Evolutionary conservation across 768 basidiomycete species (phyloP).

Genomic region (Trametes maxima): DNA sequence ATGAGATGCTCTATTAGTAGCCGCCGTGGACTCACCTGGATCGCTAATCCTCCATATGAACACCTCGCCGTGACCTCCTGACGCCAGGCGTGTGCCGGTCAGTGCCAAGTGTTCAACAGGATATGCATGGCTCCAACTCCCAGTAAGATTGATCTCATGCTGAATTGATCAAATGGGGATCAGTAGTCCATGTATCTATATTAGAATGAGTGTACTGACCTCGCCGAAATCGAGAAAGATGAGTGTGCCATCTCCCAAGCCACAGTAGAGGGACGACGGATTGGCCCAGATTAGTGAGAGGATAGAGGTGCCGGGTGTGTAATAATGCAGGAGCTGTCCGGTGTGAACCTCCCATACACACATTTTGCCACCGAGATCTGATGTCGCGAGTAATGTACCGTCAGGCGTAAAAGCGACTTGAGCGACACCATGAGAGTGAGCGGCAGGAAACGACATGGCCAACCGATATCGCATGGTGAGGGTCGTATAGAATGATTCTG

Average conservation of each 20-base stretch:
- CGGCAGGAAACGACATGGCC: background rate
- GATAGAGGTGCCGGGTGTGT: background rate
- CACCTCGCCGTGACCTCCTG: background rate
- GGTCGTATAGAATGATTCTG: background rate
- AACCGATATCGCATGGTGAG: background rate
- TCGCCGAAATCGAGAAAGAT: background rate
- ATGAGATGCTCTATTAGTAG: too few relatives aligned
- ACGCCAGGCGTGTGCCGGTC: background rate
- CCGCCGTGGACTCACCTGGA: background rate
- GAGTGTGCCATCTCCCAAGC: background rate
- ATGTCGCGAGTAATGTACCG: background rate
- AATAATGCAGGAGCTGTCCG: background rate
- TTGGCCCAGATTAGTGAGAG: background rate
- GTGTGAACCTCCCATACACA: background rate
- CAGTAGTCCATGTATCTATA: too few relatives aligned
- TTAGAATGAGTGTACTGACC: background rate
- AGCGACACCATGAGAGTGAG: background rate
- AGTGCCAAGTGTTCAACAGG: background rate
- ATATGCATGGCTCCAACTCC: background rate
- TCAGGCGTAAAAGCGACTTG: background rate
- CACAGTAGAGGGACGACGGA: background rate
- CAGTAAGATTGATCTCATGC: background rate
- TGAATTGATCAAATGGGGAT: background rate
- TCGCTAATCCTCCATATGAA: background rate
- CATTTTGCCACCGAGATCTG: background rate